A percentile compares a stretch with the other conserved stretches of the same genome.
phyloP scores from a whole-genome alignment of 2,329 filamentous ascomycete genomes.

The Aspergillus fructus region DNA sequence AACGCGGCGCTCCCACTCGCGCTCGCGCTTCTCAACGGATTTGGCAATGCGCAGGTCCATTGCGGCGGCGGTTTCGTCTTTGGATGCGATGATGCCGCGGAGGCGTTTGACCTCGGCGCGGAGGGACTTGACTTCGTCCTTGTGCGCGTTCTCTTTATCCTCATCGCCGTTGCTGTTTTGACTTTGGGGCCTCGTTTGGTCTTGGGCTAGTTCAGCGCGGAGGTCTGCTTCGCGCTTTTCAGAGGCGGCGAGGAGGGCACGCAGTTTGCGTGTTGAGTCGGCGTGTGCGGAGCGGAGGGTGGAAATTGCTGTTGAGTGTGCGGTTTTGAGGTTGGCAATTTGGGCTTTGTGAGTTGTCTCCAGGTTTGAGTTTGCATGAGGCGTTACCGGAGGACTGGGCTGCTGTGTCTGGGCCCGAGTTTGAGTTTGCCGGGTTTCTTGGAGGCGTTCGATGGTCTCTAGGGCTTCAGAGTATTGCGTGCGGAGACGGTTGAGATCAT shows the following conservation, averaged over 20 bases:
- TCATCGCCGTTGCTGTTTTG: background rate
- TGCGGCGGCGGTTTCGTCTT: slow-evolving; percentile 41
- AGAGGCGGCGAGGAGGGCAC: slow-evolving; percentile 31
- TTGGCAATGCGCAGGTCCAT: slow-evolving; percentile 41
- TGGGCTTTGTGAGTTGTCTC: slow-evolving; percentile 37
- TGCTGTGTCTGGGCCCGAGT: slow-evolving; percentile 20
- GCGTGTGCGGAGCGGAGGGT: slow-evolving; percentile 39
- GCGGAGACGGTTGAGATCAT: slow-evolving; percentile 30
- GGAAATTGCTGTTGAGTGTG: slow-evolving; percentile 37
- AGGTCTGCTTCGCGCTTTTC: slow-evolving; percentile 37
- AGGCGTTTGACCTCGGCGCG: slow-evolving; percentile 34
- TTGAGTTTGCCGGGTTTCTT: slow-evolving; percentile 20
- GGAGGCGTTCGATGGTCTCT: slow-evolving; percentile 30
- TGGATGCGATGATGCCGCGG: slow-evolving; percentile 36
- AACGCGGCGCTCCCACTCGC: slow-evolving; percentile 43
- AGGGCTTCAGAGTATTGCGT: slow-evolving; percentile 33
- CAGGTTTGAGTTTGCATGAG: slow-evolving; percentile 18
- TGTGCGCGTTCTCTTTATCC: background rate
- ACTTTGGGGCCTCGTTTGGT: slow-evolving; percentile 10
- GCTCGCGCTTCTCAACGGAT: slow-evolving; percentile 43
- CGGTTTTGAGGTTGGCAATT: slow-evolving; percentile 36
- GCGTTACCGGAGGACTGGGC: slow-evolving; percentile 32
- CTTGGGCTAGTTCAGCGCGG: slow-evolving; percentile 29
- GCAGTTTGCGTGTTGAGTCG: slow-evolving; percentile 37
- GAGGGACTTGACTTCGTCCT: slow-evolving; percentile 26